A percentile compares a stretch with the other conserved stretches of the same genome.
phyloP scores from a whole-genome alignment of 2,329 filamentous ascomycete species.

The Neofusicoccum kwambonambiense region DNA sequence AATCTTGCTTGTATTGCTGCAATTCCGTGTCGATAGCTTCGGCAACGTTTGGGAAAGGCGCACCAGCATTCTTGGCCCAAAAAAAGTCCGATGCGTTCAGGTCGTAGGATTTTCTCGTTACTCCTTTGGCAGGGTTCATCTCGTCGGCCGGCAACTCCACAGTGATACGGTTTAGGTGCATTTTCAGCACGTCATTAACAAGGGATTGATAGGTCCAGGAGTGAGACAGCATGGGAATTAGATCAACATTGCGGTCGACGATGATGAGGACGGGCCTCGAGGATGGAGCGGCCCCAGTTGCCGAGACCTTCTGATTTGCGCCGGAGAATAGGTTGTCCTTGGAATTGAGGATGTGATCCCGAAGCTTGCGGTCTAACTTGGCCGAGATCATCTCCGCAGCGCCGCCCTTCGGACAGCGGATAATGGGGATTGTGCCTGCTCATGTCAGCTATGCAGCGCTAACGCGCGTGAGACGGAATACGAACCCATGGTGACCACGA shows the following conservation, averaged over 20 bases:
- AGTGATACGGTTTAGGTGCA: conserved; percentile 90
- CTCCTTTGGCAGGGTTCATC: conserved; percentile 68
- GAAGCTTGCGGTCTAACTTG: conserved; percentile 90
- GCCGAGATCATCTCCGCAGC: conserved; percentile 92
- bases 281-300: conserved; percentile 61
- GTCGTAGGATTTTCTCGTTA: conserved; percentile 87
- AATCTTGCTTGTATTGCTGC: conserved; percentile 92
- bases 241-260: conserved; percentile 90
- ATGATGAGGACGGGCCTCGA: conserved; percentile 88
- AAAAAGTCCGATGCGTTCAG: conserved; percentile 90
- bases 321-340: conserved; percentile 94
- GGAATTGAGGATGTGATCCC: conserved; percentile 94
- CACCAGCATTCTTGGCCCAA: conserved; percentile 87
- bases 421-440: conserved; percentile 84
- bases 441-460: conserved; percentile 14
- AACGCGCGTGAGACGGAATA: not conserved
- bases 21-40: conserved; percentile 94
- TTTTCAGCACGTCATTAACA: conserved; percentile 73
- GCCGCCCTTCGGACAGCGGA: conserved; percentile 87
- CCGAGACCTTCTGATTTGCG: conserved; percentile 56
- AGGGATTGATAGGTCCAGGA: conserved; percentile 89
- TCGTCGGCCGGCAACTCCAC: conserved; percentile 83
- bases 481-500: conserved; percentile 94
- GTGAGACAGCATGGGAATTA: conserved; percentile 98
- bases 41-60: conserved; percentile 92